Evolutionary conservation across 352 stramenopile species (phyloP), one percentile per base, ranked within the genome.

Genomic region (Pilasporangium apinafurcum): DNA sequence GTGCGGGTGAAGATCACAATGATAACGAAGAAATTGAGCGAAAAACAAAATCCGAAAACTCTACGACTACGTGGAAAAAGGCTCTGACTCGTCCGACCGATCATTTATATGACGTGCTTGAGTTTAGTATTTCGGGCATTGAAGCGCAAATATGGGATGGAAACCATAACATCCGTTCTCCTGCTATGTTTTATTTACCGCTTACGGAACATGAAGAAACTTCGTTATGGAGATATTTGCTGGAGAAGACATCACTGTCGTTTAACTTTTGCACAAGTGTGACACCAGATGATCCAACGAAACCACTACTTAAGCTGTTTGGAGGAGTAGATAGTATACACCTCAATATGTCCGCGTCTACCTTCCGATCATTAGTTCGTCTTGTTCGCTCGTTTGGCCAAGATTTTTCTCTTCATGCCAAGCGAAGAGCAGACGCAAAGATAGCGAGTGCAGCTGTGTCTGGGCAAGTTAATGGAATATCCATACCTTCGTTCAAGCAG

Each of bases 221-320:
- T 24, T 64, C 56, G 5, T 47, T 62, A 14, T 78, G 71, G 69
- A 59, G 63, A 22, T 78, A 86, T 37, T 48, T 87, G 20, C 59
- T 88, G 6, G 75, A 89, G 50, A 89, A 86, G 62, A 91, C 70
- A 8, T 87, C 71, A 9, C 49, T 89, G 8, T 60, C 60, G 2
- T 82, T 91, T 24, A 76, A 63, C 35, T 85, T 92, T 31, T 79
- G 77, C 48, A 72, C 83, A 31, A 93, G 82, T 27, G 76, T 93
- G 7, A 70, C 79, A 4, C 74, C 79, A 2, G 74, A 85, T 51
- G 82, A 93, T 31, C 79, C 77, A 1, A 86, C 69, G 7, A 83
- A 89, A 37, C 74, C 82, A 28, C 60, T 93, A 10, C 38, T 91
- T 8, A 93, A 92, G 44, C 46, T 92, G 12, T 68, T 80, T 42